These are phyloP conservation scores for Verruconis gallopava DNA, from an alignment of 2,329 filamentous ascomycete species.

Conservation along the genomic window DNA sequence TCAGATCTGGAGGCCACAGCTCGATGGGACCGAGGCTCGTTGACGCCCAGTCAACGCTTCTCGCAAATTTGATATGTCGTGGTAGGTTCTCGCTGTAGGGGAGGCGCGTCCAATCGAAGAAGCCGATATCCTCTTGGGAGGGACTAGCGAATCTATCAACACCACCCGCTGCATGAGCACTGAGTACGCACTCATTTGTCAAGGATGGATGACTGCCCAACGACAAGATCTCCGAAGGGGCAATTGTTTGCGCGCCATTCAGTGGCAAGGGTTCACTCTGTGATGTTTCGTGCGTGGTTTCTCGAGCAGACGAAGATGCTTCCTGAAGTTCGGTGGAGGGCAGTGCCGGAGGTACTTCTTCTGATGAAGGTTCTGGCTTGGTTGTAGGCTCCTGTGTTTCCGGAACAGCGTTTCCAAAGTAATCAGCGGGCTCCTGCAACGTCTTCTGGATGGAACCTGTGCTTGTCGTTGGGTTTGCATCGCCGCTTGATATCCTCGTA, in stretches of 20 bases:
- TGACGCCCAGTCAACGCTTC: conserved; percentile 57
- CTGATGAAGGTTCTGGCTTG: neutral
- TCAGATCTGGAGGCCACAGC: conserved; percentile 56
- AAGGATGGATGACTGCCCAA: conserved; percentile 19
- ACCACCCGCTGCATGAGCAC: conserved; percentile 25
- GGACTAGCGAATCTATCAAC: conserved; percentile 26
- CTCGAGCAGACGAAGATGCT: neutral
- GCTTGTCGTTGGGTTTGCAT: neutral
- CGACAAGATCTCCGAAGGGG: conserved; percentile 13
- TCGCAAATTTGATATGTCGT: conserved; percentile 58
- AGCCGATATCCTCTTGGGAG: conserved; percentile 30
- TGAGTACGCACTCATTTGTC: conserved; percentile 28
- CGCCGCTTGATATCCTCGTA: neutral
- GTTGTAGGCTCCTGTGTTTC: neutral
- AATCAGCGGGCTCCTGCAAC: conserved; percentile 6
- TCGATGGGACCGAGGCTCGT: conserved; percentile 67
- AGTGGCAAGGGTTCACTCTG: too few relatives aligned
- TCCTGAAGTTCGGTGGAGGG: neutral
- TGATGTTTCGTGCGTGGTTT: too few relatives aligned
- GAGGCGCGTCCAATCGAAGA: conserved; percentile 73
- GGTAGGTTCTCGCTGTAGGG: conserved; percentile 50
- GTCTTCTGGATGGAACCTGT: neutral
- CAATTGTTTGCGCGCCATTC: too few relatives aligned
- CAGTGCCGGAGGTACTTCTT: neutral
- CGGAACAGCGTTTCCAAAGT: conserved; percentile 5